Evolutionary conservation across 768 basidiomycete species (phyloP), one percentile per base, ranked within the genome.

Genomic region (Pleurotus tuber-regium): DNA sequence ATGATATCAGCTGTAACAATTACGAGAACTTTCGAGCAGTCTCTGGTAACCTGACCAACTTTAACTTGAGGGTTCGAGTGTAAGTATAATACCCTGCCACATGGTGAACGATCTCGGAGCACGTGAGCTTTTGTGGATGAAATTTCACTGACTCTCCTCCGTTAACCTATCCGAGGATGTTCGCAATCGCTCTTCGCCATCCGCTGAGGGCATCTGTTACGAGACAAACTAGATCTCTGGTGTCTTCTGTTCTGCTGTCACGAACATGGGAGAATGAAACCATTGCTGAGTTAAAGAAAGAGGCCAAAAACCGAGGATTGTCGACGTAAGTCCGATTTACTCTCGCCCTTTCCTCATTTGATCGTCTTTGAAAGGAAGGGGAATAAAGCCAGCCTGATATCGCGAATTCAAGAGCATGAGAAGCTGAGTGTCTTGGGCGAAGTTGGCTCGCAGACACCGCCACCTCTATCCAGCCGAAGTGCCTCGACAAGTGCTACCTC

Each of bases 211-310:
- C 10, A 12, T 26, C 29, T 29, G 47, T 59, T 51, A 60, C 54
- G 36, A 57, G 30, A 4, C 46, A 36, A 11, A 31, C 63, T 39
- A 65, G 76, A 43, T 54, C 57, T 25, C 73, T 79, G 50, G 79
- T 79, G 39, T 83, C 82, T 24, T 74, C 82, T 14, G 75, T 79
- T 29, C 74, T 84, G 19, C 76, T 85, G 52, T 73, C 77, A 28
- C 73, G 77, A 54, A 72, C 78, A 43, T 84, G 80, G 79, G 75
- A 81, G 54, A 76, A 69, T 51, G 71, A 79, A 55, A 70, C 75
- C 50, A 62, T 82, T 52, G 65, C 67, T 14, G 71, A 76, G 33
- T 72, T 86, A 38, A 74, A 73, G 56, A 71, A 71, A 57, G 79
- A 84, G 61, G 77, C 80, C 41, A 83, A 70, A 61, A 59, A 61